phyloP scores from a whole-genome alignment of 768 basidiomycete species.

The Mycena kentingensis region DNA sequence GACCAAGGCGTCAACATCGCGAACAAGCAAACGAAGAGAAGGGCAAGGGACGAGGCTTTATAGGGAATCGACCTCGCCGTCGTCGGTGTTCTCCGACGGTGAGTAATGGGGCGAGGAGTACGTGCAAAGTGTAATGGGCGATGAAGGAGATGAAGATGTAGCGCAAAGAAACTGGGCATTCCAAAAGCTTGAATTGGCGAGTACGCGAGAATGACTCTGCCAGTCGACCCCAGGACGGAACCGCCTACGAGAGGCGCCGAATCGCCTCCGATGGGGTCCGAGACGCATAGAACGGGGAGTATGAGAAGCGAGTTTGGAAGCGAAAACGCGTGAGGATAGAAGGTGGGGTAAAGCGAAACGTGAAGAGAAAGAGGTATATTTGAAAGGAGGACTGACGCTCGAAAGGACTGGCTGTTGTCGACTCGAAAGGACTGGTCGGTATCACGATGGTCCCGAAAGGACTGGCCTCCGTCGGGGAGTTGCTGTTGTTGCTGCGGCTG shows the following conservation, averaged over 20 bases:
- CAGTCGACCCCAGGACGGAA: too few relatives aligned
- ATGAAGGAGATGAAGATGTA: too few relatives aligned
- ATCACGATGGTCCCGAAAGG: conserved; percentile 14
- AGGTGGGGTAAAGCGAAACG: neutral
- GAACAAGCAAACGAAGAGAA: neutral
- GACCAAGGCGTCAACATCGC: neutral
- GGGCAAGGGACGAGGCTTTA: neutral
- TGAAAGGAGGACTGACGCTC: conserved; percentile 10
- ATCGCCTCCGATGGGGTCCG: too few relatives aligned
- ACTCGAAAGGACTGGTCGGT: conserved; percentile 25
- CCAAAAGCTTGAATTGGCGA: too few relatives aligned
- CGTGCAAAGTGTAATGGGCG: too few relatives aligned
- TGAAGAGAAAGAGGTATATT: neutral
- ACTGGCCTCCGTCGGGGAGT: conserved; percentile 1
- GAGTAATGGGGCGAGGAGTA: too few relatives aligned
- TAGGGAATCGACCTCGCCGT: neutral
- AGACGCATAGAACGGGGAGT: too few relatives aligned
- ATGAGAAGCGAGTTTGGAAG: too few relatives aligned
- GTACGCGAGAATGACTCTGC: too few relatives aligned
- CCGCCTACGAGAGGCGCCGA: too few relatives aligned
- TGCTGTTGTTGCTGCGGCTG: neutral
- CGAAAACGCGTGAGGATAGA: too few relatives aligned
- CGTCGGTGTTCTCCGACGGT: neutral
- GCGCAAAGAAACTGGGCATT: too few relatives aligned
- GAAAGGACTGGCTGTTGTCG: conserved; percentile 16